phyloP scores from a whole-genome alignment of 1,284 basidiomycete species.

The Meira nashicola region DNA sequence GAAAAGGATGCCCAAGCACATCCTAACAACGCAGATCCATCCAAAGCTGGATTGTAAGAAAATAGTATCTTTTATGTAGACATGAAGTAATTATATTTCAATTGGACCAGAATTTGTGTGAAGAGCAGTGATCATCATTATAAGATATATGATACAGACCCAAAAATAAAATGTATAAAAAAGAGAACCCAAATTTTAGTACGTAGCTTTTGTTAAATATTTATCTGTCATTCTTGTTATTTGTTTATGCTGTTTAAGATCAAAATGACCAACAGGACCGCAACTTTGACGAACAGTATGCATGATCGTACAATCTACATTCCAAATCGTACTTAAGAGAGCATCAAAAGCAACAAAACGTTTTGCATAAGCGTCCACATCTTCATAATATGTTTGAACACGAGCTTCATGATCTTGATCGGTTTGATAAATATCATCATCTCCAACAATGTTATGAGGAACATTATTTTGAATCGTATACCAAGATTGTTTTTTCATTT shows the following conservation, averaged over 20 bases:
- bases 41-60: no score
- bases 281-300: neutral
- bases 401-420: conserved; percentile 2
- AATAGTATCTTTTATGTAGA: no score
- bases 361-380: neutral
- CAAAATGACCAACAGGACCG: neutral
- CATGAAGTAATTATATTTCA: no score
- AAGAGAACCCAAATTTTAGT: neutral
- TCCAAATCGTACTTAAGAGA: neutral
- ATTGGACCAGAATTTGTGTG: no score
- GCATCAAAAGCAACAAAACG: conserved; percentile 1
- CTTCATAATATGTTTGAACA: neutral
- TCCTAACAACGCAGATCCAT: no score
- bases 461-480: no score
- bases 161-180: neutral
- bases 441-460: no score
- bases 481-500: no score
- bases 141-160: neutral
- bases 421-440: no score
- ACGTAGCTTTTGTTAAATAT: no score
- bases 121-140: neutral
- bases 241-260: no score
- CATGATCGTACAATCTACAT: neutral
- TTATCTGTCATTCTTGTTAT: no score
- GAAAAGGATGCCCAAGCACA: neutral